Conservation (phyloP, 345 rosid genomes). For the Psidium friedrichsthalianum region DNA sequence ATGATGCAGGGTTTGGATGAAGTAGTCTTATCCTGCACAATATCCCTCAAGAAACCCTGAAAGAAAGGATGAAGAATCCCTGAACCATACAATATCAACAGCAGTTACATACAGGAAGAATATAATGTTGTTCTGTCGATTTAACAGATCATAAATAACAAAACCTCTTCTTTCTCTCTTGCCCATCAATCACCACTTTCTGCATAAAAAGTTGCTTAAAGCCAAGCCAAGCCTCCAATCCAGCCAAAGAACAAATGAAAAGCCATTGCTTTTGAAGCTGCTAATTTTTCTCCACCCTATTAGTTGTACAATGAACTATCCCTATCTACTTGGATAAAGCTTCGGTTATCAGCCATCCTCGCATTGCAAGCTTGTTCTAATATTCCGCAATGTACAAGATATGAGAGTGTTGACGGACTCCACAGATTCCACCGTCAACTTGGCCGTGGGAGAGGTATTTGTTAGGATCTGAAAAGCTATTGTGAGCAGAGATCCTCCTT, state of each 20-base stretch:
- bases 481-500: constrained; percentile 85
- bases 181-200: neutral
- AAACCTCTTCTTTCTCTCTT: neutral
- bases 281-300: constrained; percentile 3
- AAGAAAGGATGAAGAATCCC: neutral
- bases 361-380: constrained; percentile 72
- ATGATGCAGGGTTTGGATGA: neutral
- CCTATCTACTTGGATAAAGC: constrained; percentile 5
- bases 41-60: neutral
- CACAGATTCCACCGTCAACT: constrained; percentile 61
- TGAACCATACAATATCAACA: neutral
- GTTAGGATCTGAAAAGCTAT: constrained; percentile 71
- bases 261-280: constrained; percentile 11
- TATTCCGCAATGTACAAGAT: constrained; percentile 67
- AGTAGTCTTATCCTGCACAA: neutral
- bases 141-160: neutral
- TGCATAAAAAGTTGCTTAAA: neutral
- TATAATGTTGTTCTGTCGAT: neutral
- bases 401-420: constrained; percentile 67
- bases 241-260: constrained; percentile 7
- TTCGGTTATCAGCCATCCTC: constrained; percentile 30
- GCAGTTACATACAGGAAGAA: neutral
- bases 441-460: constrained; percentile 60
- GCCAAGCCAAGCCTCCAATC: neutral
- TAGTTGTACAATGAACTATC: constrained; percentile 14